These are phyloP conservation scores for Sophora flavescens DNA, from an alignment of 306 rosid species.

Conservation along the genomic window DNA sequence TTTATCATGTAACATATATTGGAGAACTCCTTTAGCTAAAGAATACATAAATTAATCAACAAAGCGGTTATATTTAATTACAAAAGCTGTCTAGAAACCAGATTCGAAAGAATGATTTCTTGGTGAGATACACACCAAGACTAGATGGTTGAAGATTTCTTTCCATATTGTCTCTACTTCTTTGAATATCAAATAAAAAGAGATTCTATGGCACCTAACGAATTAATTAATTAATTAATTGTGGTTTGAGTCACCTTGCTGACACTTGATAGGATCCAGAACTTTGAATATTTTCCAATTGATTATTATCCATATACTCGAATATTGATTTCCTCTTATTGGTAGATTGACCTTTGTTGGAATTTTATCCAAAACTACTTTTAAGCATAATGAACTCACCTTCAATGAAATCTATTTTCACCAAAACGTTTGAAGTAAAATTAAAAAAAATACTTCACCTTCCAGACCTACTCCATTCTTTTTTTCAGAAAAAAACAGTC, in stretches of 20 bases:
- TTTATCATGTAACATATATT: not conserved
- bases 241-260: not conserved
- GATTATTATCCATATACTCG: too few relatives aligned
- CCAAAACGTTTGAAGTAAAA: too few relatives aligned
- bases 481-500: too few relatives aligned
- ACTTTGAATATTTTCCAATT: not conserved
- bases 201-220: conserved; percentile 42
- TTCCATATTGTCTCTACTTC: conserved; percentile 50
- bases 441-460: too few relatives aligned
- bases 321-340: too few relatives aligned
- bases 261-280: not conserved
- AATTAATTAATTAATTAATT: not conserved
- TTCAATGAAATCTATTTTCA: too few relatives aligned
- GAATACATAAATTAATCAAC: conserved; percentile 38
- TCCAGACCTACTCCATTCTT: too few relatives aligned
- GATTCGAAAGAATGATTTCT: conserved; percentile 43
- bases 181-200: conserved; percentile 45
- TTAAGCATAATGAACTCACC: too few relatives aligned
- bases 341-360: too few relatives aligned
- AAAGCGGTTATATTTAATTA: conserved; percentile 29
- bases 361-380: too few relatives aligned
- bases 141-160: conserved; percentile 35
- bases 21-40: conserved; percentile 37
- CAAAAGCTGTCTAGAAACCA: conserved; percentile 43
- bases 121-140: conserved; percentile 38